These are phyloP conservation scores for Monosporascus ibericus DNA, from an alignment of 2,329 filamentous ascomycete species.

Conservation along the genomic window DNA sequence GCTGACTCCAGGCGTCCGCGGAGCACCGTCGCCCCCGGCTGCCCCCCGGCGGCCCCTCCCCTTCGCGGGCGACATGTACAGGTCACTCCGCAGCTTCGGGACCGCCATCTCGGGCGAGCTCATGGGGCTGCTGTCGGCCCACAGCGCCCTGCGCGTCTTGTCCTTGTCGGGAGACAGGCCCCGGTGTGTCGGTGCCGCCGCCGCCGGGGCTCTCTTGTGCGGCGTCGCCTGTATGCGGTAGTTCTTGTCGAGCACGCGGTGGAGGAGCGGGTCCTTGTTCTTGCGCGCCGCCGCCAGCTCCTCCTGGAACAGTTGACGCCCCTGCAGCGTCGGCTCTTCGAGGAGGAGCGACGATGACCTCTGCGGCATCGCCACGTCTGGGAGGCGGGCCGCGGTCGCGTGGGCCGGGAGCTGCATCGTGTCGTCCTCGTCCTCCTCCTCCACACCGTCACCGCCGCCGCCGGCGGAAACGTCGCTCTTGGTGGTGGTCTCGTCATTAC, in stretches of 20 bases:
- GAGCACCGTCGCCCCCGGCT: constrained; percentile 38
- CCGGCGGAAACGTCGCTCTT: constrained; percentile 22
- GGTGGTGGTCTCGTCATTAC: constrained; percentile 26
- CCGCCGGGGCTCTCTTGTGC: constrained; percentile 44
- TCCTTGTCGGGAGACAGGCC: constrained; percentile 20
- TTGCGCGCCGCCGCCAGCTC: constrained; percentile 20
- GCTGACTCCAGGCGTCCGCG: constrained; percentile 75
- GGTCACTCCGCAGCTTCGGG: constrained; percentile 76
- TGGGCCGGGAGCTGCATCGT: constrained; percentile 42
- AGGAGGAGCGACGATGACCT: constrained; percentile 51
- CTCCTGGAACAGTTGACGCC: constrained; percentile 7
- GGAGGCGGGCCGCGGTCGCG: constrained; percentile 48
- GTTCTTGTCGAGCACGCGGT: constrained; percentile 90
- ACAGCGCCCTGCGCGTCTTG: constrained; percentile 30
- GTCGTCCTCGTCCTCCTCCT: constrained; percentile 33
- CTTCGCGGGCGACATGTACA: constrained; percentile 71
- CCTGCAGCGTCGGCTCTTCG: constrained; percentile 26
- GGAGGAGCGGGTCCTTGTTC: constrained; percentile 72
- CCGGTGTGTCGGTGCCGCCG: constrained; percentile 23
- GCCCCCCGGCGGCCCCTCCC: constrained; percentile 34
- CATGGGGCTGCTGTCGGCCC: constrained; percentile 55
- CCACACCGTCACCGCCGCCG: constrained; percentile 27
- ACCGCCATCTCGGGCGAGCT: constrained; percentile 74
- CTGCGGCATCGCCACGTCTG: constrained; percentile 59
- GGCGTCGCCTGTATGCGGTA: constrained; percentile 93